phyloP scores from a whole-genome alignment of 129 eudicot species.

The Calendula officinalis region DNA sequence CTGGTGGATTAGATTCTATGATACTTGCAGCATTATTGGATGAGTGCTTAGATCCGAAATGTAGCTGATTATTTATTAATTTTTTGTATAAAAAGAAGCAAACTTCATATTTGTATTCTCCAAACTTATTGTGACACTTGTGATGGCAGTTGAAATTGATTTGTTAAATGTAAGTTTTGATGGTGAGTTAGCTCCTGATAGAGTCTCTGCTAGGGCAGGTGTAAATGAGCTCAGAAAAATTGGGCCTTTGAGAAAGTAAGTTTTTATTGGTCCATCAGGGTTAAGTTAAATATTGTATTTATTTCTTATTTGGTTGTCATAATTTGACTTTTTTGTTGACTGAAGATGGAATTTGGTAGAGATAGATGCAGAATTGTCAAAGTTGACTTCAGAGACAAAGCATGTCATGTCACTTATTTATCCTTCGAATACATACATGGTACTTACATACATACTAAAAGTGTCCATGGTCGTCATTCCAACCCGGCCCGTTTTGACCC shows the following conservation, averaged over 20 bases:
- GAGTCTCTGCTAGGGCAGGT: slow-evolving; percentile 87
- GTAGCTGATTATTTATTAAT: slow-evolving; percentile 42
- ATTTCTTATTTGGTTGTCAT: background rate
- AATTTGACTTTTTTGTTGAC: slow-evolving; percentile 3
- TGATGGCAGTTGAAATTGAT: slow-evolving; percentile 78
- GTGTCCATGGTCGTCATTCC: too few species aligned
- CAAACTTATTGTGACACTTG: slow-evolving; percentile 18
- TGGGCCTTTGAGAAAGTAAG: slow-evolving; percentile 67
- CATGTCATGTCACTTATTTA: slow-evolving; percentile 86
- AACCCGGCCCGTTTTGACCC: background rate
- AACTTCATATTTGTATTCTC: background rate
- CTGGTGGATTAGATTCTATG: slow-evolving; percentile 98
- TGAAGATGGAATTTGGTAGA: slow-evolving; percentile 96
- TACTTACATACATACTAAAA: slow-evolving; percentile 23
- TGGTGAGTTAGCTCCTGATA: slow-evolving; percentile 87
- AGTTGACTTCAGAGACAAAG: slow-evolving; percentile 67
- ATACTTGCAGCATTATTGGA: slow-evolving; percentile 86
- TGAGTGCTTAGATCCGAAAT: slow-evolving; percentile 76
- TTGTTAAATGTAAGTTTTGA: slow-evolving; percentile 97
- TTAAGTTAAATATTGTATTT: background rate
- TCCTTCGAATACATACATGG: slow-evolving; percentile 97
- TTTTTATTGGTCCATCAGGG: background rate
- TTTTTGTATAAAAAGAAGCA: background rate
- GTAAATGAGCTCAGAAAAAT: slow-evolving; percentile 65
- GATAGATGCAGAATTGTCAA: slow-evolving; percentile 82